A percentile compares a stretch with the other conserved stretches of the same genome.
Evolutionary conservation across 2,329 filamentous ascomycete genomes (phyloP).

Genomic region (Tolypocladium tundrense): DNA sequence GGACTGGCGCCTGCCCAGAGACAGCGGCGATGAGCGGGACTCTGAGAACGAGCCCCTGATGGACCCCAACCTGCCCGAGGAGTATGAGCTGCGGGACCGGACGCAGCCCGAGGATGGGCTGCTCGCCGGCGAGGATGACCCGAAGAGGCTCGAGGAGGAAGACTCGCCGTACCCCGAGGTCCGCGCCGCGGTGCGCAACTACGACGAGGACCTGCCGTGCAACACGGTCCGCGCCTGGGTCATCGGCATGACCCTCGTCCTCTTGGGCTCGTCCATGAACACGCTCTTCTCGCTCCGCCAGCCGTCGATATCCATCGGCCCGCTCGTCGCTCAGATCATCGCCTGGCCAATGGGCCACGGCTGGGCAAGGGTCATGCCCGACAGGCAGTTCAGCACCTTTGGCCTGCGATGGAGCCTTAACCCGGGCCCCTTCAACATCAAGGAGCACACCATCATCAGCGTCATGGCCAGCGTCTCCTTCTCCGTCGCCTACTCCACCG

Average conservation of each 20-base stretch:
- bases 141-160: slow-evolving; percentile 34
- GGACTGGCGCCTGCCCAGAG: slow-evolving; percentile 30
- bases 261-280: slow-evolving; percentile 50
- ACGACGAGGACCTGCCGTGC: slow-evolving; percentile 54
- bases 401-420: slow-evolving; percentile 50
- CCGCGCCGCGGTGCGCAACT: slow-evolving; percentile 52
- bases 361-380: slow-evolving; percentile 48
- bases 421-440: slow-evolving; percentile 59
- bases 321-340: slow-evolving; percentile 53
- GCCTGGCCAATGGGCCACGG: slow-evolving; percentile 53
- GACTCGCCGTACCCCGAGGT: slow-evolving; percentile 59
- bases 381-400: slow-evolving; percentile 37
- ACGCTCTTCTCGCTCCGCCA: slow-evolving; percentile 53
- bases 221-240: slow-evolving; percentile 57
- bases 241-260: slow-evolving; percentile 47
- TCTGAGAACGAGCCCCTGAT: slow-evolving; percentile 47
- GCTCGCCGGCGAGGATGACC: slow-evolving; percentile 1
- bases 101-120: slow-evolving; percentile 9
- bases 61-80: slow-evolving; percentile 39
- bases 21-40: slow-evolving; percentile 33
- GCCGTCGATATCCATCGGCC: slow-evolving; percentile 49
- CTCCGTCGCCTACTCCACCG: slow-evolving; percentile 60
- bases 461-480: slow-evolving; percentile 66
- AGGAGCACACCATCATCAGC: slow-evolving; percentile 59
- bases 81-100: slow-evolving; percentile 23